These are phyloP conservation scores for Nemania abortiva DNA, from an alignment of 2,329 filamentous ascomycete genomes.

Conservation along the genomic window DNA sequence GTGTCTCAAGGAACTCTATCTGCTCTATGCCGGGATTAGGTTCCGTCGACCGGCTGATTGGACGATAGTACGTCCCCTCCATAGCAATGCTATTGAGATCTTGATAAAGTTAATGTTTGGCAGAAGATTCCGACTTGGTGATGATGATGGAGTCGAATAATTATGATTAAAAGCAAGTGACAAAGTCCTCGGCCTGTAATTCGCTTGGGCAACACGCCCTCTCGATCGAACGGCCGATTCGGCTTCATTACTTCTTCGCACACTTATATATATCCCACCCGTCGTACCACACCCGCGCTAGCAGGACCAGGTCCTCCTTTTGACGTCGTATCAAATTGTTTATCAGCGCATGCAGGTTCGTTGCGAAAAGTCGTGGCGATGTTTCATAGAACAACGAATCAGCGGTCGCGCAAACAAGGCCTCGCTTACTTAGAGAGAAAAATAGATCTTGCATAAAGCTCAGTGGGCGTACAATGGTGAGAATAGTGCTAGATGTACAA, in stretches of 20 bases:
- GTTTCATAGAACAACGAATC: conserved; percentile 8
- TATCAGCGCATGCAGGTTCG: not conserved
- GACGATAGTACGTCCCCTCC: conserved; percentile 9
- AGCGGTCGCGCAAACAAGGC: conserved; percentile 1
- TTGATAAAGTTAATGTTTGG: not conserved
- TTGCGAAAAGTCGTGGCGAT: not conserved
- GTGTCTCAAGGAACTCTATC: not conserved
- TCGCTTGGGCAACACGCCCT: not conserved
- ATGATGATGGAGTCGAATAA: not conserved
- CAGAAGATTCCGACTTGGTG: not conserved
- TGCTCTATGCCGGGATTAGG: not conserved
- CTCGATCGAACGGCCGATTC: not conserved
- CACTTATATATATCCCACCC: conserved; percentile 9
- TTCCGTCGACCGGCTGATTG: not conserved
- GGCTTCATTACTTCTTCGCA: not conserved
- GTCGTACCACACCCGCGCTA: not conserved
- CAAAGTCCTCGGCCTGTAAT: not conserved
- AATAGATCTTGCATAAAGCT: not conserved
- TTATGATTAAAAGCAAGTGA: not conserved
- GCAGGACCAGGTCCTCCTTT: not conserved
- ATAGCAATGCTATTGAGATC: not conserved
- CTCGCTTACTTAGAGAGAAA: not conserved
- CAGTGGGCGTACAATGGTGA: not conserved
- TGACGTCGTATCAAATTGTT: not conserved
- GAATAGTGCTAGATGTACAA: not conserved